phyloP scores from a whole-genome alignment of 2,329 filamentous ascomycete genomes.

The Claviceps maximensis region DNA sequence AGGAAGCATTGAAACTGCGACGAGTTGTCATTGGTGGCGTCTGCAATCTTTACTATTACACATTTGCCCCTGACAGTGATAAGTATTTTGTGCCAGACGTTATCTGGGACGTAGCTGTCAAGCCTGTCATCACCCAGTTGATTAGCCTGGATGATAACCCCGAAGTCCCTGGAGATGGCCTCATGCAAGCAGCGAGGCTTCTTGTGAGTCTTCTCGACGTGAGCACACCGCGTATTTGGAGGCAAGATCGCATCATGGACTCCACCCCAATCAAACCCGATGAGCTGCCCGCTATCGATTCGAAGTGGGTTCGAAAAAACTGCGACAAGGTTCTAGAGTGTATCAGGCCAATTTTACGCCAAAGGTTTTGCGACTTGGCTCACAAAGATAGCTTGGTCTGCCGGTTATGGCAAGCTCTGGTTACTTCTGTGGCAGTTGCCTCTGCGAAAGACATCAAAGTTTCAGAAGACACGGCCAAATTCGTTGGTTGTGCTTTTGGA shows the following conservation, averaged over 20 bases:
- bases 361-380: conserved; percentile 48
- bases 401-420: conserved; percentile 47
- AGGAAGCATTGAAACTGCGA: conserved; percentile 36
- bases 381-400: conserved; percentile 39
- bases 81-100: conserved; percentile 54
- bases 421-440: conserved; percentile 51
- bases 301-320: conserved; percentile 75
- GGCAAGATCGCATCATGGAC: conserved; percentile 56
- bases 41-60: conserved; percentile 72
- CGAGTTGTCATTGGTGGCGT: conserved; percentile 53
- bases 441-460: conserved; percentile 81
- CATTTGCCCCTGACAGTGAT: conserved; percentile 57
- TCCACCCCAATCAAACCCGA: conserved; percentile 44
- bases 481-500: conserved; percentile 58
- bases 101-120: conserved; percentile 68
- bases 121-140: conserved; percentile 46
- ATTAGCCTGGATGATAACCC: conserved; percentile 26
- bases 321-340: conserved; percentile 50
- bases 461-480: conserved; percentile 68
- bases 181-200: conserved; percentile 51
- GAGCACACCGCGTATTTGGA: conserved; percentile 52
- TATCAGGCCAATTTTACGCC: conserved; percentile 46
- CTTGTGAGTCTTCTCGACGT: conserved; percentile 56
- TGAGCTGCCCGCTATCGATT: conserved; percentile 75
- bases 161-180: conserved; percentile 33